phyloP scores from a whole-genome alignment of 129 eudicot species.

The Erigeron canadensis region DNA sequence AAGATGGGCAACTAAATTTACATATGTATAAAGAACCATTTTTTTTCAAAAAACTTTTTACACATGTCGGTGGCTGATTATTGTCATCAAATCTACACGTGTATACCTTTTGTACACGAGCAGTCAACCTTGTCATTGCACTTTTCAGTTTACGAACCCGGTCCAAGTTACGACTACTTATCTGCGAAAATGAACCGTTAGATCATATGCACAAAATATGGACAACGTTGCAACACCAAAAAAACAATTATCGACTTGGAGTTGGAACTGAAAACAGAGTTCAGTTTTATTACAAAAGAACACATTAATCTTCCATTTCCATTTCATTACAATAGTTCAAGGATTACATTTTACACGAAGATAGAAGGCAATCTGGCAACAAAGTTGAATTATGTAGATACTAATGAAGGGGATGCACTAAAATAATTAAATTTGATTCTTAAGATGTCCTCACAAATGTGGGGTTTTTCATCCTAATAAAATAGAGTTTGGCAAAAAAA shows the following conservation, averaged over 20 bases:
- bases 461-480: background rate
- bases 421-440: background rate
- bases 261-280: too few species aligned
- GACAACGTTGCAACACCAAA: background rate
- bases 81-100: background rate
- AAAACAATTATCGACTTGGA: background rate
- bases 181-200: conserved; percentile 43
- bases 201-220: background rate
- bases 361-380: too few species aligned
- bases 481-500: background rate
- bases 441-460: background rate
- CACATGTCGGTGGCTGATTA: background rate
- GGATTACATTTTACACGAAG: too few species aligned
- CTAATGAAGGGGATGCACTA: background rate
- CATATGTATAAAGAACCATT: background rate
- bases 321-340: too few species aligned
- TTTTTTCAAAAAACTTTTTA: background rate
- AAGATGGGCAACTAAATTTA: background rate
- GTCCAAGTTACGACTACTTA: conserved; percentile 92
- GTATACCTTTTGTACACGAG: conserved; percentile 91
- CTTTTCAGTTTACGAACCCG: conserved; percentile 87
- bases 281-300: too few species aligned
- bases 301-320: too few species aligned
- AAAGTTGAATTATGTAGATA: too few species aligned
- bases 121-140: conserved; percentile 91